Percentiles rank a stretch among this genome's conserved stretches.
Conservation (phyloP, 345 rosid genomes). For the Eucalyptus erythrocorys region DNA sequence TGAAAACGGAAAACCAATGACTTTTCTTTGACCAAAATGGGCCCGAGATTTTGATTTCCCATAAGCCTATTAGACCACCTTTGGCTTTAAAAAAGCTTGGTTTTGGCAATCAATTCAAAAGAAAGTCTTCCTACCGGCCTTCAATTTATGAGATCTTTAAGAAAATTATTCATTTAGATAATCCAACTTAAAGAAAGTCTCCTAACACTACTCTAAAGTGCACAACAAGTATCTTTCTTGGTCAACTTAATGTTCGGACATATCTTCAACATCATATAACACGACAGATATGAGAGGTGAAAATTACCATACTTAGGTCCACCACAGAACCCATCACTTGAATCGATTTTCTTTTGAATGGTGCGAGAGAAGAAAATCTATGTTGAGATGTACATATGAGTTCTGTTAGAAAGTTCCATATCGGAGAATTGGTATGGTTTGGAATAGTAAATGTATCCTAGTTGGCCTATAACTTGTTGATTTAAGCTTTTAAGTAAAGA, state of each 20-base stretch:
- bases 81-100: rapidly evolving
- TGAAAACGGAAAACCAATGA: neutral
- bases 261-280: neutral
- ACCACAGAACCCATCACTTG: neutral
- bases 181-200: neutral
- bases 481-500: too few relatives aligned
- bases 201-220: too few relatives aligned
- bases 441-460: too few relatives aligned
- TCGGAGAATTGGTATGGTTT: rapidly evolving
- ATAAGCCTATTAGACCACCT: neutral
- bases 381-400: too few relatives aligned
- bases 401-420: too few relatives aligned
- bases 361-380: neutral
- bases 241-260: neutral
- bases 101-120: neutral
- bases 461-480: too few relatives aligned
- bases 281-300: neutral
- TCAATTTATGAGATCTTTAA: neutral
- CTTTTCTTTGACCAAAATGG: neutral
- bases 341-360: neutral
- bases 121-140: neutral
- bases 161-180: neutral
- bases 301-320: neutral
- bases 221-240: neutral
- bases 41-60: neutral